A percentile compares a stretch with the other conserved stretches of the same genome.
Conservation (phyloP, 1,139 yeast genomes). For the Geotrichum citri-aurantii region DNA sequence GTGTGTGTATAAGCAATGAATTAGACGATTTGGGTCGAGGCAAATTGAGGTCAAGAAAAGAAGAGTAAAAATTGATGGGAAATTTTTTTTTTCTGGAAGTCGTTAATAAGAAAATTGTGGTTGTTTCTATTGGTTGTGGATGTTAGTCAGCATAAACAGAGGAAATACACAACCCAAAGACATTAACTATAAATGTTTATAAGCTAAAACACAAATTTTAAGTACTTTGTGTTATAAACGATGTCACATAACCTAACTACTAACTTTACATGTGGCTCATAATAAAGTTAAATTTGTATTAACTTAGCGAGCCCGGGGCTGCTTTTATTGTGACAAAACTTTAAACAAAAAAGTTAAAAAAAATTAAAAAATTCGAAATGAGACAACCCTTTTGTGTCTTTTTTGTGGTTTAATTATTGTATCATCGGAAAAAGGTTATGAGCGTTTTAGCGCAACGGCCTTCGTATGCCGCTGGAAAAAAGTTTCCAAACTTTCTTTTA, state of each 20-base stretch:
- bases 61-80: background rate
- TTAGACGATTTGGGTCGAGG: background rate
- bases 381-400: background rate
- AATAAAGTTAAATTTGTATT: too few relatives aligned
- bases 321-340: background rate
- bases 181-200: too few relatives aligned
- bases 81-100: conserved; percentile 2
- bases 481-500: background rate
- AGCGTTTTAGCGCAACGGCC: background rate
- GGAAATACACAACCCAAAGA: background rate
- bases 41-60: background rate
- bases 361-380: too few relatives aligned
- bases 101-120: background rate
- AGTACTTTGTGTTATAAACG: background rate
- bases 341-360: background rate
- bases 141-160: background rate
- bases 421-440: background rate
- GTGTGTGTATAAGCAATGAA: background rate
- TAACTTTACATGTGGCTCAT: background rate
- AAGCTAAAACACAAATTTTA: too few relatives aligned
- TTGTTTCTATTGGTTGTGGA: background rate
- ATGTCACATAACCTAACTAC: background rate
- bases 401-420: too few relatives aligned
- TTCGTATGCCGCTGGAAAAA: background rate
- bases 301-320: background rate